Evolutionary conservation across 2,329 filamentous ascomycete species (phyloP).

Genomic region (Claviceps monticola): DNA sequence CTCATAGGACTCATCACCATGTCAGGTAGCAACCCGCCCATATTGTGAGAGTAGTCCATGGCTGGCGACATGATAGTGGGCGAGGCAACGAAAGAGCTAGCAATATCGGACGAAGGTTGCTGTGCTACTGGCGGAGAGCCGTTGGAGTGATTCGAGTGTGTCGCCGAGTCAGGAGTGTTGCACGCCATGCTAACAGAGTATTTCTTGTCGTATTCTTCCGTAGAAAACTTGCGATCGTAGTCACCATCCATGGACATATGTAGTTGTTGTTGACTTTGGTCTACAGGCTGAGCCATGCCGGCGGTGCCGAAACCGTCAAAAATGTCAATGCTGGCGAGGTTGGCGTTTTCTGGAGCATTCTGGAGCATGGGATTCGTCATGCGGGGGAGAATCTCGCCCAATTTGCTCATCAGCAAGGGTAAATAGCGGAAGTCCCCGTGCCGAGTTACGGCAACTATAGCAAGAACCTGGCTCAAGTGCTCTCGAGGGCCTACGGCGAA

Average conservation of each 20-base stretch:
- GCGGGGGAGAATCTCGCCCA: slow-evolving; percentile 55
- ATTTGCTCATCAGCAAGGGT: slow-evolving; percentile 62
- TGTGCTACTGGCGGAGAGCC: slow-evolving; percentile 16
- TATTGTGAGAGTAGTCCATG: slow-evolving; percentile 32
- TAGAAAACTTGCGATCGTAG: slow-evolving; percentile 30
- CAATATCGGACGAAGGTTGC: slow-evolving; percentile 22
- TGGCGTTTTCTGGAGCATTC: slow-evolving; percentile 40
- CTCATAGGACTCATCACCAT: slow-evolving; percentile 39
- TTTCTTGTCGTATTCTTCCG: slow-evolving; percentile 29
- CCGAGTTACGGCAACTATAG: slow-evolving; percentile 55
- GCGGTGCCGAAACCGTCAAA: slow-evolving; percentile 53
- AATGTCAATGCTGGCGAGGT: slow-evolving; percentile 43
- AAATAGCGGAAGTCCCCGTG: slow-evolving; percentile 64
- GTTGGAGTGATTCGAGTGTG: slow-evolving; percentile 18
- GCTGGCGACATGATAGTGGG: slow-evolving; percentile 39
- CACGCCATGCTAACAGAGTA: slow-evolving; percentile 22
- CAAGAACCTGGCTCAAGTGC: slow-evolving; percentile 56
- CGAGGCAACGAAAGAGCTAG: slow-evolving; percentile 37
- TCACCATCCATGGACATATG: slow-evolving; percentile 33
- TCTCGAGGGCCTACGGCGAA: slow-evolving; percentile 58
- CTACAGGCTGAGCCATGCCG: slow-evolving; percentile 41
- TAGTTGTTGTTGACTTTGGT: slow-evolving; percentile 15
- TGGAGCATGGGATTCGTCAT: slow-evolving; percentile 47
- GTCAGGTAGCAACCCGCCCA: slow-evolving; percentile 37
- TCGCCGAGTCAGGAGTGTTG: slow-evolving; percentile 19